Conservation (phyloP, 306 rosid species). For the Fagus sylvatica region DNA sequence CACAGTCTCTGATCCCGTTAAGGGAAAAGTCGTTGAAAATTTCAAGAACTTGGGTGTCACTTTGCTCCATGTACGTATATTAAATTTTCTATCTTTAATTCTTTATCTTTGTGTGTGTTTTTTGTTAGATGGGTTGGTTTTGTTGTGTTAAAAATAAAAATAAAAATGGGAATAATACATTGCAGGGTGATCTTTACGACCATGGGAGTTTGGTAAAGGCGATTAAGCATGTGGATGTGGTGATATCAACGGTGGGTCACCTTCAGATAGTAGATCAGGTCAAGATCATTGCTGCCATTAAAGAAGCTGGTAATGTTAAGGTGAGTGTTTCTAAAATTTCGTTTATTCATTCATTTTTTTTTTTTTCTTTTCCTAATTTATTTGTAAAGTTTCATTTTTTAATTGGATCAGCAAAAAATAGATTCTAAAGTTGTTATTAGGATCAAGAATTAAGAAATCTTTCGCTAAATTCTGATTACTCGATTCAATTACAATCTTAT, state of each 20-base stretch:
- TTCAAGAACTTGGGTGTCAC: conserved; percentile 62
- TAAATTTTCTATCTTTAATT: background rate
- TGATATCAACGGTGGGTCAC: conserved; percentile 71
- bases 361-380: background rate
- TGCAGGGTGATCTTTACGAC: conserved; percentile 76
- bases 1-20: conserved; percentile 59
- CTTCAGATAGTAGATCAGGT: conserved; percentile 65
- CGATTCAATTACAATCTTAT: too few species aligned
- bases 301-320: conserved; percentile 84
- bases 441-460: too few species aligned
- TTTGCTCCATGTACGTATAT: conserved; percentile 48
- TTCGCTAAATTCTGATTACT: too few species aligned
- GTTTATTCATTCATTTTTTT: background rate
- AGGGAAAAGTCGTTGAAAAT: conserved; percentile 49
- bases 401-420: too few species aligned
- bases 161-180: background rate
- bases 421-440: too few species aligned
- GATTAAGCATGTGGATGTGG: conserved; percentile 81
- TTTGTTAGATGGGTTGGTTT: background rate
- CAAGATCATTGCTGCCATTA: conserved; percentile 83
- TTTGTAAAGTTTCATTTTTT: too few species aligned
- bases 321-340: conserved; percentile 25
- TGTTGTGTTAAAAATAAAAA: background rate
- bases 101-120: background rate
- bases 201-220: conserved; percentile 74